These are phyloP conservation scores for Amylocystis lapponica DNA, from an alignment of 768 basidiomycete genomes.

Conservation along the genomic window DNA sequence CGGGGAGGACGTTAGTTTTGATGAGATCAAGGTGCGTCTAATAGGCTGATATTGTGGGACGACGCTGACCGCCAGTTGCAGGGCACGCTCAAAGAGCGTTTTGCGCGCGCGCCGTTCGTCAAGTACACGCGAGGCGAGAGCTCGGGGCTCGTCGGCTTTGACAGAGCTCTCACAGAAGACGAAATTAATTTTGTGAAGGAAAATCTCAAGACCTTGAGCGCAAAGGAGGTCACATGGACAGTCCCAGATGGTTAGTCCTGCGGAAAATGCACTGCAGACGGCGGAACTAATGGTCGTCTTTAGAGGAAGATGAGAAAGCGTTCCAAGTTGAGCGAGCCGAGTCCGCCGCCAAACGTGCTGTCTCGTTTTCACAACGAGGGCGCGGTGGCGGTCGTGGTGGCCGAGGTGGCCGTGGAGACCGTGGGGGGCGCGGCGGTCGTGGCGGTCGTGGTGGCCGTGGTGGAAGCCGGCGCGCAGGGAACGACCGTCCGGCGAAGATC, in stretches of 20 bases:
- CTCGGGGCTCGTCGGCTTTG: conserved; percentile 45
- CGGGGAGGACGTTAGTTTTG: conserved; percentile 55
- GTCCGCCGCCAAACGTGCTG: conserved; percentile 49
- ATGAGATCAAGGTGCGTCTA: conserved; percentile 45
- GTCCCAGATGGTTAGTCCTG: conserved; percentile 47
- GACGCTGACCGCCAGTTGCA: conserved; percentile 9
- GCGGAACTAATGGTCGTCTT: neutral
- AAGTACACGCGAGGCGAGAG: conserved; percentile 41
- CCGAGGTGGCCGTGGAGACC: conserved; percentile 35
- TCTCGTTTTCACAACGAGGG: conserved; percentile 36
- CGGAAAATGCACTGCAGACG: too few relatives aligned
- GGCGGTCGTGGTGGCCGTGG: conserved; percentile 28
- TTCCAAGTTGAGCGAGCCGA: conserved; percentile 76
- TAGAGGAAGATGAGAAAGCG: conserved; percentile 66
- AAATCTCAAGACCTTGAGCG: conserved; percentile 57
- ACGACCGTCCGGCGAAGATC: conserved; percentile 12
- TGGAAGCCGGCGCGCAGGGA: conserved; percentile 11
- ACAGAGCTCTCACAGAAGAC: conserved; percentile 66
- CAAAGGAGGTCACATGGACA: conserved; percentile 60
- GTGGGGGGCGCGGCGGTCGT: conserved; percentile 38
- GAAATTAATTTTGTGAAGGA: conserved; percentile 67
- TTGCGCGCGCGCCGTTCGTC: conserved; percentile 41
- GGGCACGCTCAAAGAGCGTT: conserved; percentile 44
- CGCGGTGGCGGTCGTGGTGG: conserved; percentile 44
- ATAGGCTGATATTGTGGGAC: neutral